phyloP scores from a whole-genome alignment of 2,329 filamentous ascomycete species.

The Balansia obtecta region DNA sequence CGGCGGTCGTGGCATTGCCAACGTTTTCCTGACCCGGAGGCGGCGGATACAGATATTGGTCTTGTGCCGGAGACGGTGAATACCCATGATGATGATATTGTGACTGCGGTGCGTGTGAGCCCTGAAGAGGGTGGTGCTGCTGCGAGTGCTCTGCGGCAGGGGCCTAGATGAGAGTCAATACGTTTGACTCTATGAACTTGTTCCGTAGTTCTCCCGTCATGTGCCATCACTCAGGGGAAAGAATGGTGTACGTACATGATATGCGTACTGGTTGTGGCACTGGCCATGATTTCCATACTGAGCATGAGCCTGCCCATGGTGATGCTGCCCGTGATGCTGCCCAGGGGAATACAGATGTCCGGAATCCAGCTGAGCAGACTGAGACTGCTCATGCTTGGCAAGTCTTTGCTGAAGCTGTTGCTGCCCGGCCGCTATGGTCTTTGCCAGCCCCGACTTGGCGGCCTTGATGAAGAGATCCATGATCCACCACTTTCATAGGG shows the following conservation, averaged over 20 bases:
- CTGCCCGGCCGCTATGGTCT: constrained; percentile 9
- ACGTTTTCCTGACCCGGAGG: background rate
- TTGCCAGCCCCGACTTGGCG: constrained; percentile 9
- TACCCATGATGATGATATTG: background rate
- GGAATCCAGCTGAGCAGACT: too few relatives aligned
- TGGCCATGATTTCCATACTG: background rate
- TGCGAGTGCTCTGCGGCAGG: background rate
- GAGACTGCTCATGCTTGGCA: constrained; percentile 6
- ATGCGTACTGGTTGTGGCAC: background rate
- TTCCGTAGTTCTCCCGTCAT: background rate
- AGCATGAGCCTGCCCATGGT: background rate
- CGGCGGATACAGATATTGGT: background rate
- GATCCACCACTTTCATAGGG: background rate
- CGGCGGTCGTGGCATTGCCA: background rate
- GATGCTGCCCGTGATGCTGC: constrained; percentile 2
- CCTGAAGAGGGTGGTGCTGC: background rate
- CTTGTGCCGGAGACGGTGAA: background rate
- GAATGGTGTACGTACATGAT: background rate
- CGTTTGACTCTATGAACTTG: background rate
- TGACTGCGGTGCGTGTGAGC: background rate
- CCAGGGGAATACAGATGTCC: background rate
- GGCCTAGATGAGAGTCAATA: background rate
- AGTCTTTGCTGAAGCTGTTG: constrained; percentile 9
- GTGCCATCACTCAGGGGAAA: background rate
- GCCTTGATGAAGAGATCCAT: constrained; percentile 9